Conservation (phyloP, 441 rosid species). For the Erodium moschatum region DNA sequence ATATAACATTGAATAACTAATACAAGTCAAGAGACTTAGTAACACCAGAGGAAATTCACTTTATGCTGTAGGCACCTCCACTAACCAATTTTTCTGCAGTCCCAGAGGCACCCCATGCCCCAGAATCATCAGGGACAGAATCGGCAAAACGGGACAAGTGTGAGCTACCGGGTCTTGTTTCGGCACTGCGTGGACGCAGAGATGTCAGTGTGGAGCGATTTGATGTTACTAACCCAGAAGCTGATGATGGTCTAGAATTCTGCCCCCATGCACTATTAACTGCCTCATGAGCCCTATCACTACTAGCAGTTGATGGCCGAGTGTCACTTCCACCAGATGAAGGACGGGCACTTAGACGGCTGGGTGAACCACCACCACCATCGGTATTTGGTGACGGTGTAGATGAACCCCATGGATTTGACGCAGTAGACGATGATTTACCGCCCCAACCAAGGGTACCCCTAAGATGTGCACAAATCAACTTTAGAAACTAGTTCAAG, state of each 20-base stretch:
- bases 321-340: slow-evolving; percentile 92
- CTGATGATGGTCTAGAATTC: slow-evolving; percentile 92
- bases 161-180: slow-evolving; percentile 96
- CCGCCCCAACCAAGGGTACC: slow-evolving; percentile 97
- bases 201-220: slow-evolving; percentile 58
- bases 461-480: slow-evolving; percentile 33
- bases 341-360: slow-evolving; percentile 77
- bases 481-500: slow-evolving; percentile 13
- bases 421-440: slow-evolving; percentile 52
- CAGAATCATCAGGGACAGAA: slow-evolving; percentile 52
- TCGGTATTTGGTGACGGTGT: slow-evolving; percentile 60
- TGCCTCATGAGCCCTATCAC: slow-evolving; percentile 66
- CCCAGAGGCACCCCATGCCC: slow-evolving; percentile 44
- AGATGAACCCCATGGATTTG: slow-evolving; percentile 88
- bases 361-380: slow-evolving; percentile 68
- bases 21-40: slow-evolving; percentile 19
- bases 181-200: slow-evolving; percentile 92
- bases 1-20: slow-evolving; percentile 15
- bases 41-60: not conserved
- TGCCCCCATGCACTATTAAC: slow-evolving; percentile 56
- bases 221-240: slow-evolving; percentile 74
- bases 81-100: slow-evolving; percentile 34
- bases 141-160: slow-evolving; percentile 96
- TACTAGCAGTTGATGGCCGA: slow-evolving; percentile 87
- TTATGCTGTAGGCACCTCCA: not conserved